phyloP scores from a whole-genome alignment of 208 protist species.

The Wallacemonas sp. region DNA sequence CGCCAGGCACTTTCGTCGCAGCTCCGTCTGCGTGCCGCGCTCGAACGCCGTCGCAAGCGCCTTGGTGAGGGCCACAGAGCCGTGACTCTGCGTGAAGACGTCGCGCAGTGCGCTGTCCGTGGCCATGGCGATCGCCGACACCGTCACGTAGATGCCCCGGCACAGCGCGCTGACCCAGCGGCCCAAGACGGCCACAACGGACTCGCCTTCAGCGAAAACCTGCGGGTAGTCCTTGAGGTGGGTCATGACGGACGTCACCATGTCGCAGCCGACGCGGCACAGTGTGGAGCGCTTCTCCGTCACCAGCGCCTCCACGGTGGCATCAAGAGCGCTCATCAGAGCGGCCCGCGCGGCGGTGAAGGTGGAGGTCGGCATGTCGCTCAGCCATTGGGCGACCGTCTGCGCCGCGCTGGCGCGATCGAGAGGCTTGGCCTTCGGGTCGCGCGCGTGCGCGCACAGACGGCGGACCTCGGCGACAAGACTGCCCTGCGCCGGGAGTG shows the following conservation, averaged over 20 bases:
- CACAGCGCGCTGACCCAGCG: constrained; percentile 58
- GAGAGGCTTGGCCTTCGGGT: constrained; percentile 19
- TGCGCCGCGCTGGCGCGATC: constrained; percentile 53
- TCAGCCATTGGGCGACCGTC: constrained; percentile 66
- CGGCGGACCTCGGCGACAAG: not conserved
- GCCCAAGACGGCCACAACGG: constrained; percentile 29
- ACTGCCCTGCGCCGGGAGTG: not conserved
- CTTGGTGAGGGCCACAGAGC: constrained; percentile 41
- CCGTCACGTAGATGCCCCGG: constrained; percentile 79
- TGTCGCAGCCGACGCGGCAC: constrained; percentile 71
- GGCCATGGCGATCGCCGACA: constrained; percentile 70
- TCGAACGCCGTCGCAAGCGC: constrained; percentile 49
- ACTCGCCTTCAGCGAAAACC: constrained; percentile 30
- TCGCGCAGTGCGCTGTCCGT: constrained; percentile 67
- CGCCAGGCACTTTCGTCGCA: constrained; percentile 75
- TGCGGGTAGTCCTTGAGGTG: constrained; percentile 38
- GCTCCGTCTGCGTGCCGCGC: constrained; percentile 69
- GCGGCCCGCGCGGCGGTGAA: constrained; percentile 28
- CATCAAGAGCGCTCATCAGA: constrained; percentile 27
- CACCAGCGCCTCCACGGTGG: constrained; percentile 42
- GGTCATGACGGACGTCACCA: constrained; percentile 40
- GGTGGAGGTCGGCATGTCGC: constrained; percentile 26
- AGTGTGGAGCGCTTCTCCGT: constrained; percentile 79
- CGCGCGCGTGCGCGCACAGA: constrained; percentile 19
- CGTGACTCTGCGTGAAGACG: constrained; percentile 59